Evolutionary conservation across 2,329 filamentous ascomycete genomes (phyloP).

Genomic region (Pyricularia grisea): DNA sequence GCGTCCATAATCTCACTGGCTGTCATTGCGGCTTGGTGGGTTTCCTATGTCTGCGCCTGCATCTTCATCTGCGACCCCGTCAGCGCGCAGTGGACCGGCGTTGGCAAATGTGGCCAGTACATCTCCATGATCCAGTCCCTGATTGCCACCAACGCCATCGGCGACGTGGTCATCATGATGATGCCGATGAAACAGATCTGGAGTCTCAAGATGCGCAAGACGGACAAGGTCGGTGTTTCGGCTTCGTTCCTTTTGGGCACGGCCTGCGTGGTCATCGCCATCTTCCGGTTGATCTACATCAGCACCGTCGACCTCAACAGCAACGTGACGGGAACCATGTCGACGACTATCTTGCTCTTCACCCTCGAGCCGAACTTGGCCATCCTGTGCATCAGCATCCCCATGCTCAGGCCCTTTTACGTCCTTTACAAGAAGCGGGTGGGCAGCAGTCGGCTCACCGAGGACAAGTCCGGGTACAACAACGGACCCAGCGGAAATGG

Average conservation of each 20-base stretch:
- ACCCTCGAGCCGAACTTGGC: slow-evolving; percentile 29
- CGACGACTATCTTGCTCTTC: slow-evolving; percentile 28
- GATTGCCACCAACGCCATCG: slow-evolving; percentile 26
- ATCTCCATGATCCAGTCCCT: slow-evolving; percentile 25
- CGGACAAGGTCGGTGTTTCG: slow-evolving; percentile 26
- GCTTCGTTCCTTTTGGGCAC: slow-evolving; percentile 24
- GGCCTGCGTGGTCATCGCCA: slow-evolving; percentile 26
- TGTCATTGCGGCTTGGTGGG: slow-evolving; percentile 16
- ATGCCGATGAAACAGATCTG: slow-evolving; percentile 28
- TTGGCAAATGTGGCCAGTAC: slow-evolving; percentile 21
- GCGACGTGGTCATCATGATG: slow-evolving; percentile 26
- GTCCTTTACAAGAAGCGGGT: not conserved
- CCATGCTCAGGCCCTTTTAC: slow-evolving; percentile 21
- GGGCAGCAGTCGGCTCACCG: not conserved
- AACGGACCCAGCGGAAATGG: not conserved
- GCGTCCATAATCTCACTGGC: slow-evolving; percentile 17
- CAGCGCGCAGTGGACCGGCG: slow-evolving; percentile 12
- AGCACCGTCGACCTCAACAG: slow-evolving; percentile 23
- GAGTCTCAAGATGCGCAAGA: slow-evolving; percentile 23
- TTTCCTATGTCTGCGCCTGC: slow-evolving; percentile 16
- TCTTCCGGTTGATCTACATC: slow-evolving; percentile 28
- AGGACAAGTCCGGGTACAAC: not conserved
- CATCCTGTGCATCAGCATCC: slow-evolving; percentile 30
- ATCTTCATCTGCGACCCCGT: slow-evolving; percentile 21
- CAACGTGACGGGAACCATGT: slow-evolving; percentile 29